Evolutionary conservation across 306 rosid genomes (phyloP).

Genomic region (Quercus suber): DNA sequence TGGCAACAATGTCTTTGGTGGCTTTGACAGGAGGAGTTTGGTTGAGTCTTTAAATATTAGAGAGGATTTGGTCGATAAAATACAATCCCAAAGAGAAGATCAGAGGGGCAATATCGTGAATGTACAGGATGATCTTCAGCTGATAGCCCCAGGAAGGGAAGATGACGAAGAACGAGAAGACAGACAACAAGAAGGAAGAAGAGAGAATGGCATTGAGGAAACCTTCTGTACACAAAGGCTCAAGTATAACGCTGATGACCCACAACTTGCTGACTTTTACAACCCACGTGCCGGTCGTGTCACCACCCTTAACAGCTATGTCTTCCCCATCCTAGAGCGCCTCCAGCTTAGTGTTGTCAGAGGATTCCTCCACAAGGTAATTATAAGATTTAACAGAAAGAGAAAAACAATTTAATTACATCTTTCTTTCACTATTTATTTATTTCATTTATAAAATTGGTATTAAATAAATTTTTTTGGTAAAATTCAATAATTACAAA

Average conservation of each 20-base stretch:
- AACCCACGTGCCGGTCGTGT: constrained; percentile 35
- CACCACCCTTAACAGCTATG: constrained; percentile 26
- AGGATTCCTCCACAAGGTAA: constrained; percentile 35
- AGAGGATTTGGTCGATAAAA: neutral
- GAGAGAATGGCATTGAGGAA: constrained; percentile 31
- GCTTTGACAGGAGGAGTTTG: constrained; percentile 14
- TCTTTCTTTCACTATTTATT: no score
- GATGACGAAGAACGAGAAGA: constrained; percentile 15
- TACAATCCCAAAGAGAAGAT: constrained; percentile 18
- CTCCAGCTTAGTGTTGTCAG: constrained; percentile 31
- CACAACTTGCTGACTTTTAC: constrained; percentile 25
- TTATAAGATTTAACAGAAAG: no score
- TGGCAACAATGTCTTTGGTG: constrained; percentile 17
- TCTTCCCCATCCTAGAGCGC: constrained; percentile 25
- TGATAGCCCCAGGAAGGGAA: constrained; percentile 3
- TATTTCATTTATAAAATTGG: no score
- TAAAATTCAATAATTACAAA: no score
- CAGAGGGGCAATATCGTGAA: constrained; percentile 26
- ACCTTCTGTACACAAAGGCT: constrained; percentile 30
- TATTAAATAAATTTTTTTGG: no score
- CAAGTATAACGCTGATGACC: constrained; percentile 12
- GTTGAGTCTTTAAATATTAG: constrained; percentile 15
- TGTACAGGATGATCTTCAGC: constrained; percentile 9
- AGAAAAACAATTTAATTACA: no score
- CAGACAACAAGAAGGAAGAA: neutral